These are phyloP conservation scores for Grigorovia humatica DNA, from an alignment of 805 yeast genomes.

Conservation along the genomic window DNA sequence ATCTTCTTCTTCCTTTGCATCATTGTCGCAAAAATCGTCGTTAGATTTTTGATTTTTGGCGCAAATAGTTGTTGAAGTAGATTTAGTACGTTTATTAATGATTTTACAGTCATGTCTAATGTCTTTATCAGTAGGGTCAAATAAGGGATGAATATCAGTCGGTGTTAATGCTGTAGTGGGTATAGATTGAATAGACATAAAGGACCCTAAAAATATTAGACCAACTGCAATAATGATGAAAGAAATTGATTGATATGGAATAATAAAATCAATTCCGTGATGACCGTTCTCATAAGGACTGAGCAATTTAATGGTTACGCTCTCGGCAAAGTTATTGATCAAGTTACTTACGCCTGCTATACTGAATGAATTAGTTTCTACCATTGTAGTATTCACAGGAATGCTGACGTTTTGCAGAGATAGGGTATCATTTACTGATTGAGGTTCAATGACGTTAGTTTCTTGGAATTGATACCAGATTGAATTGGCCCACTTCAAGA, in stretches of 20 bases:
- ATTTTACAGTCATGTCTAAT: conserved; percentile 12
- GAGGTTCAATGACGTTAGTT: not conserved
- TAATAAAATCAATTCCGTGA: not conserved
- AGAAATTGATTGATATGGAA: not conserved
- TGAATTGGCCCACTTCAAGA: not conserved
- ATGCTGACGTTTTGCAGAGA: not conserved
- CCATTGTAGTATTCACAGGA: not conserved
- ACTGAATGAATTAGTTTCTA: not conserved
- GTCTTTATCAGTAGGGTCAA: conserved; percentile 35
- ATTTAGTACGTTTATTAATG: not conserved
- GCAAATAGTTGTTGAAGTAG: too few relatives aligned
- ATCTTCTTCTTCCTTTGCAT: not conserved
- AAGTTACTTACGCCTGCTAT: not conserved
- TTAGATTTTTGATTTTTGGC: too few relatives aligned
- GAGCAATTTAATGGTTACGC: not conserved
- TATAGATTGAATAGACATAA: conserved; percentile 25
- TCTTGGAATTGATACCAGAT: not conserved
- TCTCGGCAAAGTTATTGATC: not conserved
- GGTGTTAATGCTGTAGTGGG: conserved; percentile 28
- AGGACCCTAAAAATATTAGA: conserved; percentile 29
- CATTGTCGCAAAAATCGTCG: not conserved
- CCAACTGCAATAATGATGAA: conserved; percentile 17
- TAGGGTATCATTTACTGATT: not conserved
- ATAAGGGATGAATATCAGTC: conserved; percentile 29
- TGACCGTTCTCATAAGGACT: not conserved